Conservation (phyloP, 2,329 filamentous ascomycete species). For the Cladorrhinum sp. region DNA sequence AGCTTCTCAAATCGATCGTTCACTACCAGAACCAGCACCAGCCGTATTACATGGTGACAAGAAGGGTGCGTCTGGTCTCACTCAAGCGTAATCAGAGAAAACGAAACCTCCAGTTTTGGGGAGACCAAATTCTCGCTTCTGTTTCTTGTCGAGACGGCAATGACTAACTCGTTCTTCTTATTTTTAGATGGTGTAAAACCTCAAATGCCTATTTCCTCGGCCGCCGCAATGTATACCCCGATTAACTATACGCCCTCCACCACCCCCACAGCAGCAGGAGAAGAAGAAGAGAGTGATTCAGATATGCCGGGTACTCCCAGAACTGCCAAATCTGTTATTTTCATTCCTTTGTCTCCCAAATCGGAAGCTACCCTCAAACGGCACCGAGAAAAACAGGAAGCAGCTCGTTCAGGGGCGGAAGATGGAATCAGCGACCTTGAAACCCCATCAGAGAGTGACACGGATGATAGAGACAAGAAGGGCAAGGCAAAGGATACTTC, state of each 20-base stretch:
- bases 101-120: neutral
- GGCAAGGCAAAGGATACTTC: slow-evolving; percentile 7
- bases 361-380: slow-evolving; percentile 45
- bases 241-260: neutral
- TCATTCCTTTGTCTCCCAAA: slow-evolving; percentile 49
- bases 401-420: slow-evolving; percentile 15
- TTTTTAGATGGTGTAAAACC: slow-evolving; percentile 25
- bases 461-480: slow-evolving; percentile 2
- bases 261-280: neutral
- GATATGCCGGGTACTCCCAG: slow-evolving; percentile 22
- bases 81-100: slow-evolving; percentile 10
- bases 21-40: slow-evolving; percentile 20
- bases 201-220: neutral
- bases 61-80: slow-evolving; percentile 31
- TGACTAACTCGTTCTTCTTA: slow-evolving; percentile 3
- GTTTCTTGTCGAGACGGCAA: neutral
- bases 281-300: slow-evolving; percentile 2
- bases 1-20: slow-evolving; percentile 28
- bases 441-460: slow-evolving; percentile 5
- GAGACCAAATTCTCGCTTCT: neutral
- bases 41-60: slow-evolving; percentile 21
- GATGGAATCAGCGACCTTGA: slow-evolving; percentile 7
- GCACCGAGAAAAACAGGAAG: slow-evolving; percentile 38
- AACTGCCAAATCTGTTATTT: slow-evolving; percentile 42
- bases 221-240: slow-evolving; percentile 2